These are phyloP conservation scores for Ustilago hordei DNA, from an alignment of 1,284 basidiomycete species.

Conservation along the genomic window DNA sequence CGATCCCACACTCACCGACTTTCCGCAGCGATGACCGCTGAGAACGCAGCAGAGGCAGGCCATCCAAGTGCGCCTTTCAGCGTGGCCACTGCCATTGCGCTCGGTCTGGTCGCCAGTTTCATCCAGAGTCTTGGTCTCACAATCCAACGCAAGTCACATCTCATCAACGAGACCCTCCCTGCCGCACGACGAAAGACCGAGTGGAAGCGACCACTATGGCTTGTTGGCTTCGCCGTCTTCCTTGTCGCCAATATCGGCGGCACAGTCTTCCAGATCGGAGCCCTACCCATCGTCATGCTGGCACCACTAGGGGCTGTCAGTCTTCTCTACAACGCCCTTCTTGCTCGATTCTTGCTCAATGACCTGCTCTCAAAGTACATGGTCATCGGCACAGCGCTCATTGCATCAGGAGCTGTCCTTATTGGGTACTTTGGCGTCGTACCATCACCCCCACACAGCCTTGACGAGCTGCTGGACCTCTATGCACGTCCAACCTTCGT, in stretches of 20 bases:
- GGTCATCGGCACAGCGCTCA: conserved; percentile 85
- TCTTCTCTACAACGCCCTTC: conserved; percentile 93
- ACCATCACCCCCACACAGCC: conserved; percentile 86
- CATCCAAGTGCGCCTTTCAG: conserved; percentile 37
- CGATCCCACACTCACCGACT: neutral
- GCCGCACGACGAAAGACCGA: conserved; percentile 68
- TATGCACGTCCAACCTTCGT: conserved; percentile 85
- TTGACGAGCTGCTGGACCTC: conserved; percentile 85
- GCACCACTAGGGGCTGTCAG: conserved; percentile 87
- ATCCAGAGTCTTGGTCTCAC: conserved; percentile 90
- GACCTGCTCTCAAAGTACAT: conserved; percentile 88
- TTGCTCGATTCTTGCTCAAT: conserved; percentile 85
- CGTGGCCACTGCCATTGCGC: conserved; percentile 64
- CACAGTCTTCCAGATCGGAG: conserved; percentile 94
- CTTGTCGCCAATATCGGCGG: conserved; percentile 85
- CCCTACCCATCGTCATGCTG: conserved; percentile 73
- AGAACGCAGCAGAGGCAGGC: neutral
- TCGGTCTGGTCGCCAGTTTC: conserved; percentile 88
- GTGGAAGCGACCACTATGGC: conserved; percentile 66
- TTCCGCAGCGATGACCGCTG: conserved; percentile 14
- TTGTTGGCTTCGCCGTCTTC: conserved; percentile 77
- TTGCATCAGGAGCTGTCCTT: conserved; percentile 87
- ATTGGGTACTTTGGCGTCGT: conserved; percentile 94
- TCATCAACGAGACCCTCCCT: conserved; percentile 82
- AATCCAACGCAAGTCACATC: conserved; percentile 93